These are phyloP conservation scores for Borovskyia barvae DNA, from an alignment of 208 protist genomes.

Conservation along the genomic window DNA sequence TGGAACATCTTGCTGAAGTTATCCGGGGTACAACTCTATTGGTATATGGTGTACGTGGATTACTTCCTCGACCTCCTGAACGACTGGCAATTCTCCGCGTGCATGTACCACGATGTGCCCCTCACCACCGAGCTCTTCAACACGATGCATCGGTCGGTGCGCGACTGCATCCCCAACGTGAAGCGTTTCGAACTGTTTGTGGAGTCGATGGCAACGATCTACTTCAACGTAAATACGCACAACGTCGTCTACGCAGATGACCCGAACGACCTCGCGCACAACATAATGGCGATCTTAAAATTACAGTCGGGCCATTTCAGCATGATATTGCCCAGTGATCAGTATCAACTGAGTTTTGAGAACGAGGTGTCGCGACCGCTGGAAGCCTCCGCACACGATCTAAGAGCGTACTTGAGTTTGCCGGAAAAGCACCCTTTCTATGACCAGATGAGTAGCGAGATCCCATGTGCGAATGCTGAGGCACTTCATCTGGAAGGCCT, in stretches of 20 bases:
- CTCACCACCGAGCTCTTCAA: slow-evolving; percentile 81
- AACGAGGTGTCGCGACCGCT: slow-evolving; percentile 82
- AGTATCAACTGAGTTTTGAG: slow-evolving; percentile 73
- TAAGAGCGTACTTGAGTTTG: slow-evolving; percentile 57
- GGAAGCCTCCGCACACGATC: slow-evolving; percentile 35
- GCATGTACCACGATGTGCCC: slow-evolving; percentile 81
- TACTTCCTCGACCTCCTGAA: slow-evolving; percentile 84
- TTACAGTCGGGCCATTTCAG: slow-evolving; percentile 48
- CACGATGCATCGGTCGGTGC: slow-evolving; percentile 59
- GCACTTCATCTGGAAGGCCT: slow-evolving; percentile 45
- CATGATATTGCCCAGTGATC: slow-evolving; percentile 71
- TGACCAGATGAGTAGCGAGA: slow-evolving; percentile 31
- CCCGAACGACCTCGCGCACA: slow-evolving; percentile 59
- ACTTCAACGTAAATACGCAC: slow-evolving; percentile 75
- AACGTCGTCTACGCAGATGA: slow-evolving; percentile 84
- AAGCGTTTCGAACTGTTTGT: slow-evolving; percentile 77
- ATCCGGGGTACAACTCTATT: slow-evolving; percentile 59
- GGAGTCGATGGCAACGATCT: slow-evolving; percentile 32
- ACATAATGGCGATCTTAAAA: slow-evolving; percentile 67
- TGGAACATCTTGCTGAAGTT: slow-evolving; percentile 71
- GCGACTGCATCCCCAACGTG: slow-evolving; percentile 79
- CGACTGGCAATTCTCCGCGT: slow-evolving; percentile 80
- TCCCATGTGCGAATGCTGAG: slow-evolving; percentile 49
- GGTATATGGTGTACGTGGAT: slow-evolving; percentile 74
- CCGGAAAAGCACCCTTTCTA: slow-evolving; percentile 67